These are phyloP conservation scores for Urochloa ruziziensis DNA, from an alignment of 176 grass and related monocot genomes.

Conservation along the genomic window DNA sequence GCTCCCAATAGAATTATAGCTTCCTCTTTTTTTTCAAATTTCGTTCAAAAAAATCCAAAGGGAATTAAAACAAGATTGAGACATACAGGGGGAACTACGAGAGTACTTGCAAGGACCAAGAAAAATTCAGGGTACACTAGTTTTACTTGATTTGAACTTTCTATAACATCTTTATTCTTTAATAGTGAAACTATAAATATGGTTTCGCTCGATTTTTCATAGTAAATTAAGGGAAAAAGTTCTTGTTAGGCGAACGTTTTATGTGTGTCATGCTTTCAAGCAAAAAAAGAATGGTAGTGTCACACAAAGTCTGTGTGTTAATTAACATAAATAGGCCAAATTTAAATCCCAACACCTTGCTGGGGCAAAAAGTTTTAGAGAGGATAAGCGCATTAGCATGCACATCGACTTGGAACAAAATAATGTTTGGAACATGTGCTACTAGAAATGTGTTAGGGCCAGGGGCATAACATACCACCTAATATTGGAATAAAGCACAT, in stretches of 20 bases:
- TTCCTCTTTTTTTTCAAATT: no score
- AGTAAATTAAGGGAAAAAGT: not conserved
- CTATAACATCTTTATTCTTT: no score
- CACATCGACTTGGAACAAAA: not conserved
- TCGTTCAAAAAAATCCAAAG: no score
- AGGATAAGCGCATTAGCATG: not conserved
- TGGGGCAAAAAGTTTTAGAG: not conserved
- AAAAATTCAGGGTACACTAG: not conserved
- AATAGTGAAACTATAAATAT: no score
- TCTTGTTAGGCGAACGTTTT: not conserved
- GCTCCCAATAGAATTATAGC: not conserved
- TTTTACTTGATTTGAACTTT: no score
- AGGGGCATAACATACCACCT: slow-evolving; percentile 40
- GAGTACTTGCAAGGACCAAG: not conserved
- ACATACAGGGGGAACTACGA: no score
- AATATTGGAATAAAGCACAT: slow-evolving; percentile 6
- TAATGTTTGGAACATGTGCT: not conserved
- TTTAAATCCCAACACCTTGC: not conserved
- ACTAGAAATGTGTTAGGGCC: slow-evolving; percentile 2
- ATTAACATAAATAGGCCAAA: not conserved
- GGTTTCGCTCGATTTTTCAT: not conserved
- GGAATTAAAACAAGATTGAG: not conserved
- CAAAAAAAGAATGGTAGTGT: not conserved
- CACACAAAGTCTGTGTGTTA: not conserved
- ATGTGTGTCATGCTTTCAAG: not conserved